phyloP scores from a whole-genome alignment of 176 grass and related monocot genomes.

The Alloteropsis semialata region DNA sequence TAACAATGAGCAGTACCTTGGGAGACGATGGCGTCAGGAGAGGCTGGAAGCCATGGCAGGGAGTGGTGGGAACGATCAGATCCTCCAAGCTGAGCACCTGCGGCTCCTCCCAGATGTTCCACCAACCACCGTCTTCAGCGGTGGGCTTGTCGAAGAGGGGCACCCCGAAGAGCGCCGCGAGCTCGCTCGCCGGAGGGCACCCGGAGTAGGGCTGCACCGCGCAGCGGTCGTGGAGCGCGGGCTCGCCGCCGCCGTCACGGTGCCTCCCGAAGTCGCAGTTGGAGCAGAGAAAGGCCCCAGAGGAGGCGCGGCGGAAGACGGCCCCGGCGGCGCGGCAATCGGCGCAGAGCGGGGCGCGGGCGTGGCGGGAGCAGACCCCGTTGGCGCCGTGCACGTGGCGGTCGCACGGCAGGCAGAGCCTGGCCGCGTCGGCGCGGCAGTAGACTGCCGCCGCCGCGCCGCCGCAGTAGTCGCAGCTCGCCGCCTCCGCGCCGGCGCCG shows the following conservation, averaged over 20 bases:
- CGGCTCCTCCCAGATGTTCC: conserved; percentile 63
- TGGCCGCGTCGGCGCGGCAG: conserved; percentile 76
- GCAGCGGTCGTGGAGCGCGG: conserved; percentile 31
- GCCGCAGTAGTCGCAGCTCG: conserved; percentile 69
- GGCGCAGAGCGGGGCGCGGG: conserved; percentile 72
- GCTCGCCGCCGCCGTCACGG: conserved; percentile 24
- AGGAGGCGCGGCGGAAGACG: conserved; percentile 46
- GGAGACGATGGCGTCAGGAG: conserved; percentile 52
- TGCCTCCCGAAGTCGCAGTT: conserved; percentile 80
- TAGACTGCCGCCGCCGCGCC: conserved; percentile 46
- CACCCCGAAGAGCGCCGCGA: conserved; percentile 48
- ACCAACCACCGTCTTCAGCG: conserved; percentile 1
- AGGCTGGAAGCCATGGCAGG: conserved; percentile 85
- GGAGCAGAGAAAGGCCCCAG: conserved; percentile 63
- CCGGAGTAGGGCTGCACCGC: conserved; percentile 38
- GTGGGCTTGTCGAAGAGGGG: conserved; percentile 44
- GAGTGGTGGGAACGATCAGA: conserved; percentile 79
- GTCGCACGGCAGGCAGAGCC: conserved; percentile 86
- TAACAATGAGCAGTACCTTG: conserved; percentile 45
- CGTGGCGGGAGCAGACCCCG: conserved; percentile 82
- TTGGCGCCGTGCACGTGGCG: conserved; percentile 92
- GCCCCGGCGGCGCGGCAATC: conserved; percentile 47
- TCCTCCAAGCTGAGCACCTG: conserved; percentile 81
- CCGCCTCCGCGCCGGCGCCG: not conserved
- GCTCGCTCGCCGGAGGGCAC: conserved; percentile 36